Base-by-base conservation (phyloP, 139 green algal genomes). In the Astrephomene gubernaculifera region DNA sequence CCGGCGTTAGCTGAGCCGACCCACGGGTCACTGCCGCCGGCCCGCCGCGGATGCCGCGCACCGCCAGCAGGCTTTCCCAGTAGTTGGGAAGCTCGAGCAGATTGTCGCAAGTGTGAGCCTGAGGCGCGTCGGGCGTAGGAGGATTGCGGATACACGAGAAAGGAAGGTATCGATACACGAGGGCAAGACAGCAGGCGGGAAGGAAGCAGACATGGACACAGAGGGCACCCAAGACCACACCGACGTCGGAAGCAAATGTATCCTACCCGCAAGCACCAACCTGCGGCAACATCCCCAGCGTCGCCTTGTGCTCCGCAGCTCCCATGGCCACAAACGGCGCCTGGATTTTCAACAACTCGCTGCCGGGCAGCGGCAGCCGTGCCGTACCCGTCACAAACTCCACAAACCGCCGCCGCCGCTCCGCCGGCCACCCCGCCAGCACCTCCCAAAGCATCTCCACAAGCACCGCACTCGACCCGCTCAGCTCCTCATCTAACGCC, bases 21-120 rank as follows among this genome's bases (percentile, higher is more conserved):
- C 81, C 81, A 7, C 53, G 81, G 8, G 69, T 44, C 21, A 87
- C 53, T 6, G 45, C 65, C 35, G 79, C 52, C 14, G 79, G 65
- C 14, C 65, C 79, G 65, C 81, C 68, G 9, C 64, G 64, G 5
- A 69, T 44, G 49, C 60, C 82, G 5, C 83, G 70, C 68, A 85
- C 39, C 12, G 45, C 33, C 35, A 91, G 85, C 69, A 95, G 87
- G 25, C 89, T 80, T 41, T 90, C 88, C 90, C 90, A 93, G 82
- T 95, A 95, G 88, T 95, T 92, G 12, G 92, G 92, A 71, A 95
- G 86, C 87, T 95, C 91, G 22, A 95, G 81, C 57, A 92, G 83
- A 87, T 95, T 94, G 71, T 90, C 85, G 71, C 91, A 94, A 4
- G 91, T 94, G 89, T 92, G 88, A 0, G 89, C 86, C 86, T 93